Conservation (phyloP, 768 basidiomycete genomes). For the Xerocomus brunneocitrinus region DNA sequence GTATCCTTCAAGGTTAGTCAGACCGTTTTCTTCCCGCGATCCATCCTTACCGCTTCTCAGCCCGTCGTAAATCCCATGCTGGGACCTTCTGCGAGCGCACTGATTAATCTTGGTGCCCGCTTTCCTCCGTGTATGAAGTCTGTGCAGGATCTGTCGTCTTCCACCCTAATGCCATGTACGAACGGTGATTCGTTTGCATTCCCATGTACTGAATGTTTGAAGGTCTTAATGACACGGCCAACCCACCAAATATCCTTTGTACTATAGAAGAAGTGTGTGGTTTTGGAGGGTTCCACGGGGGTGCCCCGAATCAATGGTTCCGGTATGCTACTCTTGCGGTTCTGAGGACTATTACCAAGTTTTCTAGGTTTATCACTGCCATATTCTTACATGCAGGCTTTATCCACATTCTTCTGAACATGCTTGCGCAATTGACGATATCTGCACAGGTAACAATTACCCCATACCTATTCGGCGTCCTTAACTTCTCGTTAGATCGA, state of each 20-base stretch:
- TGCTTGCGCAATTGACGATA: constrained; percentile 80
- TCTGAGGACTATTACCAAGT: constrained; percentile 37
- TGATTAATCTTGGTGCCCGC: constrained; percentile 86
- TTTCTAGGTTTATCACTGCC: constrained; percentile 70
- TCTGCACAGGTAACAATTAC: constrained; percentile 59
- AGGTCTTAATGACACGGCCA: constrained; percentile 84
- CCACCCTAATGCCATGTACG: constrained; percentile 58
- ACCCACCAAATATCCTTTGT: constrained; percentile 67
- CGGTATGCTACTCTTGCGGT: constrained; percentile 35
- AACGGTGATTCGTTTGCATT: constrained; percentile 7
- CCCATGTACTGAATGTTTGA: constrained; percentile 7
- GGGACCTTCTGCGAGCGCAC: constrained; percentile 78
- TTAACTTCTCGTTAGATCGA: constrained; percentile 56
- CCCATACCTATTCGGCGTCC: not conserved
- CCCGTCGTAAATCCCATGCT: constrained; percentile 87
- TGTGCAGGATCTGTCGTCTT: constrained; percentile 51
- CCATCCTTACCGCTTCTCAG: constrained; percentile 33
- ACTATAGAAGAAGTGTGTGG: constrained; percentile 81
- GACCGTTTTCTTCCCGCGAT: not conserved
- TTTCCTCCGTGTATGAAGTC: constrained; percentile 91
- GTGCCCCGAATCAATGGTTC: constrained; percentile 53
- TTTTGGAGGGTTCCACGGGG: constrained; percentile 65
- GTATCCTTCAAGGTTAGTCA: constrained; percentile 73
- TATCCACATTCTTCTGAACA: constrained; percentile 86
- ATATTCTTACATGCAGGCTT: constrained; percentile 96